phyloP scores from a whole-genome alignment of 2,329 filamentous ascomycete species.

The Onygenales sp. region DNA sequence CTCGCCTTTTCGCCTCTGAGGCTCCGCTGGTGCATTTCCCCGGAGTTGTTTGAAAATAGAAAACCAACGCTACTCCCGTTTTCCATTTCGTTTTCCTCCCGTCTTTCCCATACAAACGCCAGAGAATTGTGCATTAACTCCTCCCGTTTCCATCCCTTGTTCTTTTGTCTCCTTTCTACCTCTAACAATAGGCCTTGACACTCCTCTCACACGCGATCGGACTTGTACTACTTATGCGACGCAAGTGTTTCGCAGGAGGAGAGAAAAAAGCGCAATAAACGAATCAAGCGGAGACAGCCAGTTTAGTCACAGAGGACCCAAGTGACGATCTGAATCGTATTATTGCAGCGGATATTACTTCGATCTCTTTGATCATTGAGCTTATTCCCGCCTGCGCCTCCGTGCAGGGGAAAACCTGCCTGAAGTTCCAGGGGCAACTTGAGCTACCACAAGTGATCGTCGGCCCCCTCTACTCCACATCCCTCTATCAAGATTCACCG shows the following conservation, averaged over 20 bases:
- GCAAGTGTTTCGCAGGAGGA: background rate
- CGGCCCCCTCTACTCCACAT: constrained; percentile 10
- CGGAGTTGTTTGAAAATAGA: constrained; percentile 4
- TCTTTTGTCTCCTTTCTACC: background rate
- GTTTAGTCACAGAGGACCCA: background rate
- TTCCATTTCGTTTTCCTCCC: background rate
- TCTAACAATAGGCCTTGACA: background rate
- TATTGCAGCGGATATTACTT: background rate
- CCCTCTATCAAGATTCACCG: constrained; percentile 15
- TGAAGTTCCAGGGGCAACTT: constrained; percentile 1
- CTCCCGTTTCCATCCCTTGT: background rate
- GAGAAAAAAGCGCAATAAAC: background rate
- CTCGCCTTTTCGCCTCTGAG: background rate
- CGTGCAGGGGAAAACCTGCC: constrained; percentile 1
- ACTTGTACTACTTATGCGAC: constrained; percentile 2
- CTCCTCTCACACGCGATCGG: background rate
- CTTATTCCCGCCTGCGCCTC: constrained; percentile 2
- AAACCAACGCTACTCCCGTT: constrained; percentile 1
- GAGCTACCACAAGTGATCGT: constrained; percentile 6
- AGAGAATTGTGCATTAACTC: background rate
- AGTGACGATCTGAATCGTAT: background rate
- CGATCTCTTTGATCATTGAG: constrained; percentile 1
- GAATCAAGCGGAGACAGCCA: background rate
- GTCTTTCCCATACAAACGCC: background rate
- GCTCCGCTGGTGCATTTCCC: constrained; percentile 1